These are phyloP conservation scores for Trametes polyzona DNA, from an alignment of 1,284 basidiomycete genomes.

Conservation along the genomic window DNA sequence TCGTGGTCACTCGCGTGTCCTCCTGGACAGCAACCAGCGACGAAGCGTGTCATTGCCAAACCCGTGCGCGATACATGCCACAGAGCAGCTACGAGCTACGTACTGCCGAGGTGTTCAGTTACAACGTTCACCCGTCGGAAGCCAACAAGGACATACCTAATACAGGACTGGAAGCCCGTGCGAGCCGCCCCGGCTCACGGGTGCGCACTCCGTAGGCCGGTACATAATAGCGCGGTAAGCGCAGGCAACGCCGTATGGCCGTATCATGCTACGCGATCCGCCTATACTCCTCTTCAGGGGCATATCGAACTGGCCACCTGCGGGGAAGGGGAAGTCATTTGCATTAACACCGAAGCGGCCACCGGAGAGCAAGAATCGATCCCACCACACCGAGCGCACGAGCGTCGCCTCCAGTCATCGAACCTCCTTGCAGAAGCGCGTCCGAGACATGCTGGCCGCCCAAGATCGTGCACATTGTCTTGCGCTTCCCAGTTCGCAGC, in stretches of 20 bases:
- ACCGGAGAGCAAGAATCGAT: background rate
- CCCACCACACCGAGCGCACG: slow-evolving; percentile 2
- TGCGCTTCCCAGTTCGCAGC: background rate
- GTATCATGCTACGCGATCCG: background rate
- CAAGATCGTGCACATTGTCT: background rate
- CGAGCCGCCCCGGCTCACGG: slow-evolving; percentile 5
- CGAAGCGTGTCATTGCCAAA: background rate
- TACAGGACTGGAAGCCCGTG: slow-evolving; percentile 4
- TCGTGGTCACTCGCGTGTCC: background rate
- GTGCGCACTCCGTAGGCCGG: slow-evolving; percentile 10
- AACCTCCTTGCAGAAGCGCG: background rate
- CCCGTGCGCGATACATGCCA: slow-evolving; percentile 4
- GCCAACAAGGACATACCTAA: slow-evolving; percentile 1
- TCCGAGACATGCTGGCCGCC: background rate
- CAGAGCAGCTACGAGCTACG: background rate
- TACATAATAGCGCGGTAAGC: slow-evolving; percentile 9
- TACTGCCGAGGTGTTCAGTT: background rate
- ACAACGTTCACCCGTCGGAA: background rate
- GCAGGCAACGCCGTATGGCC: slow-evolving; percentile 3
- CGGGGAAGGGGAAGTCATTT: background rate
- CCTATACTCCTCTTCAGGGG: background rate
- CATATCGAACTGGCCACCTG: background rate
- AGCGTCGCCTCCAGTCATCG: background rate
- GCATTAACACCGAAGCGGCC: background rate
- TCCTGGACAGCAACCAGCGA: background rate